Base-by-base conservation (phyloP, 139 green algal genomes). In the Zygnema cylindricum region DNA sequence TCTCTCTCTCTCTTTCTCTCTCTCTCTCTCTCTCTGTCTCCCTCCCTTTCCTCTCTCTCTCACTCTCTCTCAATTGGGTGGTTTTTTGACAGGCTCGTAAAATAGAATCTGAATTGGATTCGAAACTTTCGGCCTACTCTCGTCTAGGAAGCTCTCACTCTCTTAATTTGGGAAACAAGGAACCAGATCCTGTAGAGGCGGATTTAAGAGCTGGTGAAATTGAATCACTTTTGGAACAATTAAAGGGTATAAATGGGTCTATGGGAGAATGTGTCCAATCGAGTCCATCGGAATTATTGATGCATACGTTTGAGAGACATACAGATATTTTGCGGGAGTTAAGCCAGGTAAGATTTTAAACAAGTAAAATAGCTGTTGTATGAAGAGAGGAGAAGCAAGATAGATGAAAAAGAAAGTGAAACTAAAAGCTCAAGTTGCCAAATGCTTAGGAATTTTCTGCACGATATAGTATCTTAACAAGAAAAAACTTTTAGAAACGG, bases 51-150 rank as follows among this genome's bases (percentile, higher is more conserved):
- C 49, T 63, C 49, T 63, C 49, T 63, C 49, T 63, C 49, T 63
- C 16, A 7, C 49, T 63, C 49, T 16, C 7, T 63, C 16, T 63
- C 49, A 7, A 63, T 79, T 7, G 71, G 16, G 71, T 79, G 36
- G 36, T 79, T 7, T n/a, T 41, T 7, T 41, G 35, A 63, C 78
- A 86, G 78, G 78, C 78, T 57, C 78, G 78, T 1, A 78, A 77
- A 23, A 7, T 86, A 30, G 78, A 86, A 41, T 77, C 49, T 63
- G 78, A 86, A 63, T 35, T 86, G 35, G 78, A 86, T 41, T 63
- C 69, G 25, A 57, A 63, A 25, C 38, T 86, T 11, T 55, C 78
- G 2, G 39, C 38, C 1, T 86, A 86, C 16, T 87, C 81, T 69
- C 75, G 55, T 42, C 81, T 87, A 3, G 81, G 81, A 1, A 78